Evolutionary conservation across 306 rosid genomes (phyloP).

Genomic region (Citrullus amarus): DNA sequence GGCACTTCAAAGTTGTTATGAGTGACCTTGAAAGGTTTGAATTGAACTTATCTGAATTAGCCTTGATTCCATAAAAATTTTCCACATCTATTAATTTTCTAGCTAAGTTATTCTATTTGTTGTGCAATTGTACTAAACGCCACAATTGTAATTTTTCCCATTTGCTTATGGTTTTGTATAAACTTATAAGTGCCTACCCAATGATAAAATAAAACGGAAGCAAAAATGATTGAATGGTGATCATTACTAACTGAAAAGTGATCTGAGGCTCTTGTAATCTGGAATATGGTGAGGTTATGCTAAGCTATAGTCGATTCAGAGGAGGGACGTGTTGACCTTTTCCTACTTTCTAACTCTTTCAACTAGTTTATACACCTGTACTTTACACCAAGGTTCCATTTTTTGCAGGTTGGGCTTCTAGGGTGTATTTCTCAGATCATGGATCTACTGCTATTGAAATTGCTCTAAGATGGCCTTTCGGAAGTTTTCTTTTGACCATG

Average conservation of each 20-base stretch:
- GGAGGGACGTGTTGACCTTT: neutral
- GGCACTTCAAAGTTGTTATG: neutral
- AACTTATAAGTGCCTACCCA: neutral
- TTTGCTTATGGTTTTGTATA: neutral
- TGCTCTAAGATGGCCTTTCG: conserved; percentile 98
- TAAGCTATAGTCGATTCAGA: neutral
- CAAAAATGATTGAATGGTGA: neutral
- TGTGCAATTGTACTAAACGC: neutral
- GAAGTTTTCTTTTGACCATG: conserved; percentile 64
- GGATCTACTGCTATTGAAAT: conserved; percentile 97
- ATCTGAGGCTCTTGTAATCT: neutral
- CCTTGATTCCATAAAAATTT: neutral
- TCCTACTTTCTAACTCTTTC: neutral
- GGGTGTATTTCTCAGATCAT: conserved; percentile 77
- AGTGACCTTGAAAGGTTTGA: neutral
- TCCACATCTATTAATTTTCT: neutral
- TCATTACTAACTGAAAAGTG: neutral
- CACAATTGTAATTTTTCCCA: neutral
- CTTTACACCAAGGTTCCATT: neutral
- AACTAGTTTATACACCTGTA: neutral
- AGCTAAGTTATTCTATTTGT: neutral
- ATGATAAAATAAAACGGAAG: neutral
- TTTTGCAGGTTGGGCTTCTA: conserved; percentile 83
- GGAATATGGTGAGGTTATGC: neutral
- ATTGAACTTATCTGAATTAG: neutral